Percentiles rank a stretch among this genome's conserved stretches.
phyloP scores from a whole-genome alignment of 1,284 basidiomycete genomes.

The Wolfiporia cocos region DNA sequence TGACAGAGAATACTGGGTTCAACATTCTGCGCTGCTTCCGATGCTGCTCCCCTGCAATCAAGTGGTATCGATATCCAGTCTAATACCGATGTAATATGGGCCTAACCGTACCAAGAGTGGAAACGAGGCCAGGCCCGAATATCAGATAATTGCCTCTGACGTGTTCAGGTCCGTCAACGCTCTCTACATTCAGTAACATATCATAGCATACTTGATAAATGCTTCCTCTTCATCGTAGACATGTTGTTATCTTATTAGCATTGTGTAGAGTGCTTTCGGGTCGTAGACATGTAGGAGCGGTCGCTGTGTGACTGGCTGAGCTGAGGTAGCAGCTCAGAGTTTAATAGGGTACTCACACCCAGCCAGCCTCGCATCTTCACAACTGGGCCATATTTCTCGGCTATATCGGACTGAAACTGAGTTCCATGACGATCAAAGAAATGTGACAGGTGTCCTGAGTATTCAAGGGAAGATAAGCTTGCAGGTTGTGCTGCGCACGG shows the following conservation, averaged over 20 bases:
- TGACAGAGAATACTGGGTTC: slow-evolving; percentile 20
- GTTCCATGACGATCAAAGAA: slow-evolving; percentile 9
- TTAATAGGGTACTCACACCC: slow-evolving; percentile 5
- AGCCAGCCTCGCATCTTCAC: slow-evolving; percentile 14
- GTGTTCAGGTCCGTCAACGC: too few relatives aligned
- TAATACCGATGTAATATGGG: not conserved
- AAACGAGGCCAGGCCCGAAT: slow-evolving; percentile 5
- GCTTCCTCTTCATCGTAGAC: slow-evolving; percentile 4
- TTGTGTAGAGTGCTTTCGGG: slow-evolving; percentile 4
- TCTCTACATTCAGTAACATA: not conserved
- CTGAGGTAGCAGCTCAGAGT: not conserved
- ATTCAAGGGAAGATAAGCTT: too few relatives aligned
- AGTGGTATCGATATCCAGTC: not conserved
- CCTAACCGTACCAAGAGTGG: not conserved
- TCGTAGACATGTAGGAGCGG: slow-evolving; percentile 6
- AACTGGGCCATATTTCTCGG: slow-evolving; percentile 14
- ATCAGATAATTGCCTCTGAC: slow-evolving; percentile 1
- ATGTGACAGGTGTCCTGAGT: slow-evolving; percentile 10
- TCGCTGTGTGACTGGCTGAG: slow-evolving; percentile 1
- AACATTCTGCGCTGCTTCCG: slow-evolving; percentile 21
- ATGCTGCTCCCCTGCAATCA: slow-evolving; percentile 17
- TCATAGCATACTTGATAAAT: slow-evolving; percentile 1
- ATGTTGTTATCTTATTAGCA: slow-evolving; percentile 1
- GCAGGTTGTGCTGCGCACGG: not conserved
- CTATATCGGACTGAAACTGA: slow-evolving; percentile 12